Conservation (phyloP, 2,329 filamentous ascomycete genomes). For the Xylaria sp. region DNA sequence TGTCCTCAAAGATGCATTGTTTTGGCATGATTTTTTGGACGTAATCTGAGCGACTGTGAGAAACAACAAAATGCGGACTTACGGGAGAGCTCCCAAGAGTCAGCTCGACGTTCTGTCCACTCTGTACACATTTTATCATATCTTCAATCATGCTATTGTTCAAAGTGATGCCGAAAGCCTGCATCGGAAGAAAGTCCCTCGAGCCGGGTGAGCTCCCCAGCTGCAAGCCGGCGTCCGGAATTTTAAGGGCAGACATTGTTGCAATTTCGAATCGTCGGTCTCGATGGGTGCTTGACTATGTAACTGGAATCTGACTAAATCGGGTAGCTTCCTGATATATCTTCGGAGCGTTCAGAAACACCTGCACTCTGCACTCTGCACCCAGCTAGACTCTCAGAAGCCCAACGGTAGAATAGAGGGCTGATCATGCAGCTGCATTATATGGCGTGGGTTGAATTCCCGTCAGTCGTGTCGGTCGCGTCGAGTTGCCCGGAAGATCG, state of each 20-base stretch:
- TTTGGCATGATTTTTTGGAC: conserved; percentile 31
- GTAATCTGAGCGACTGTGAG: conserved; percentile 29
- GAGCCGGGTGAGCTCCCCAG: conserved; percentile 64
- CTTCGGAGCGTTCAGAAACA: conserved; percentile 41
- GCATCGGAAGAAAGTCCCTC: conserved; percentile 59
- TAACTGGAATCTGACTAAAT: conserved; percentile 8
- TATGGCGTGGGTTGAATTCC: conserved; percentile 44
- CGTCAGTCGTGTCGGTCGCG: conserved; percentile 24
- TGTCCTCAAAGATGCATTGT: conserved; percentile 1
- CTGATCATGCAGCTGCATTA: conserved; percentile 49
- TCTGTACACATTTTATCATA: conserved; percentile 70
- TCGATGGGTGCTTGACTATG: conserved; percentile 23
- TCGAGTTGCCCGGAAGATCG: conserved; percentile 17
- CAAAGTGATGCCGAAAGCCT: conserved; percentile 69
- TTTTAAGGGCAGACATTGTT: conserved; percentile 65
- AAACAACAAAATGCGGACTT: conserved; percentile 53
- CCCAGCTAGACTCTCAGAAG: conserved; percentile 50
- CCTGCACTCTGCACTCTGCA: conserved; percentile 47
- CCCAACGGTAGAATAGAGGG: conserved; percentile 50
- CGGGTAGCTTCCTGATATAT: conserved; percentile 21
- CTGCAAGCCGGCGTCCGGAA: conserved; percentile 68
- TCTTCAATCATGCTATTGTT: conserved; percentile 69
- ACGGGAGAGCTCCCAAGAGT: conserved; percentile 69
- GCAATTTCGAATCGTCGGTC: conserved; percentile 32
- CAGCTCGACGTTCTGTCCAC: conserved; percentile 67